Evolutionary conservation across 768 basidiomycete genomes (phyloP), one percentile per base, ranked within the genome.

Genomic region (Russula lepida): DNA sequence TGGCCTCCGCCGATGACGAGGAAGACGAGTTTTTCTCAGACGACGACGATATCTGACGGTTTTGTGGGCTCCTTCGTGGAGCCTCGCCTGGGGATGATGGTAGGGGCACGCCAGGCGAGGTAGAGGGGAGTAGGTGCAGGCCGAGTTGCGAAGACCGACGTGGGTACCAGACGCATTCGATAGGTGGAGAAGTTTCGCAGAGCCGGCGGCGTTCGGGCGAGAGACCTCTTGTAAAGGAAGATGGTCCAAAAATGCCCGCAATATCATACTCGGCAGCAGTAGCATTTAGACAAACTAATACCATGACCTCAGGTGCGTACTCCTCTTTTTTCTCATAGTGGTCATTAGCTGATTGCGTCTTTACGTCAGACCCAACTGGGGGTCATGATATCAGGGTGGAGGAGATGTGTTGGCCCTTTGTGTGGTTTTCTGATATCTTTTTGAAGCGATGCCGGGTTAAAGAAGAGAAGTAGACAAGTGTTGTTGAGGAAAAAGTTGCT

Each of bases 1-100:
- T 98, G 44, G 79, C 82, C 23, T 77, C 79, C 49, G 64, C 84
- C 25, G 90, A 92, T 67, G 89, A 92, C 33, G 89, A 84, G 2
- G 80, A 89, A 33, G 90, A 92, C 69, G 90, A 93, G 77, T 92
- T 89, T 74, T 84, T 81, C 70, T 79, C 80, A 65, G 86, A 88
- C 61, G 87, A 86, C 62, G 84, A 84, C 59, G 86, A 78, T 67
- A 81, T 92, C 78, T 92, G 90, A 92, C 91, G 82, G 77, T 84
- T 76, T 78, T 84, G 88, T 79, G 70, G 88, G 89, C 89, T 92
- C 89, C 74, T 47, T 57, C 76, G 72, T 66, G 88, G 89, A 88
- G 89, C 88, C 86, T 79, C 79, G 76, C 76, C 80, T 73, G 77
- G 70, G 70, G 67, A 79, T 37, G 63, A 52, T 17, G 64, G 61